phyloP scores from a whole-genome alignment of 306 rosid genomes.

The Argentina anserina region DNA sequence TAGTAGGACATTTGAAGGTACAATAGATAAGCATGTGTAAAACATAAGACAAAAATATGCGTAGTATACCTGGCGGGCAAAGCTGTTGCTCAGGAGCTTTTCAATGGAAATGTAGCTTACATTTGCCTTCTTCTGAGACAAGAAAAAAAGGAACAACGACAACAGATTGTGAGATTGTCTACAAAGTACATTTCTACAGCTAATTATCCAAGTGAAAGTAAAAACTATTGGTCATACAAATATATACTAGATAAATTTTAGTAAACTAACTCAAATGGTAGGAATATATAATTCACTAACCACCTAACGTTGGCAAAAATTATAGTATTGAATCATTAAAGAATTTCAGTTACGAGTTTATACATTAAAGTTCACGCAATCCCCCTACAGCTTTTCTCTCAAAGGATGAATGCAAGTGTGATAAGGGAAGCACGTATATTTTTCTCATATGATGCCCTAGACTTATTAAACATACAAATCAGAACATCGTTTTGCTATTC shows the following conservation, averaged over 20 bases:
- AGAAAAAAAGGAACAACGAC: background rate
- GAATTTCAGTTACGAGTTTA: background rate
- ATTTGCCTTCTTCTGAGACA: constrained; percentile 54
- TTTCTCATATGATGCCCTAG: background rate
- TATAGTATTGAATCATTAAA: background rate
- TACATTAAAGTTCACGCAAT: background rate
- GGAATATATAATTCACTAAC: background rate
- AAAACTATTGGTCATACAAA: background rate
- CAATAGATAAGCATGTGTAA: constrained; percentile 6
- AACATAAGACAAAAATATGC: constrained; percentile 8
- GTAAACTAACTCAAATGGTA: background rate
- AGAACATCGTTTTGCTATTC: background rate
- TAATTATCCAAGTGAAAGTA: background rate
- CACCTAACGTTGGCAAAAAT: background rate
- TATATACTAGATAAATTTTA: background rate
- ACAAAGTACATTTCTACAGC: background rate
- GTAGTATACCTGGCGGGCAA: constrained; percentile 72
- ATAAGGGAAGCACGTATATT: background rate
- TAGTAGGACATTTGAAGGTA: constrained; percentile 12
- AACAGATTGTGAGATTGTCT: constrained; percentile 5
- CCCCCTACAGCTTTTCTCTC: background rate
- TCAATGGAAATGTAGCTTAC: constrained; percentile 44
- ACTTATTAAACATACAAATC: background rate
- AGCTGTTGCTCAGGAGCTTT: constrained; percentile 71
- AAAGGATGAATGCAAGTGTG: background rate